Percentiles rank a stretch among this genome's conserved stretches.
Conservation (phyloP, 495 filamentous ascomycete species). For the Penicillium desertorum region DNA sequence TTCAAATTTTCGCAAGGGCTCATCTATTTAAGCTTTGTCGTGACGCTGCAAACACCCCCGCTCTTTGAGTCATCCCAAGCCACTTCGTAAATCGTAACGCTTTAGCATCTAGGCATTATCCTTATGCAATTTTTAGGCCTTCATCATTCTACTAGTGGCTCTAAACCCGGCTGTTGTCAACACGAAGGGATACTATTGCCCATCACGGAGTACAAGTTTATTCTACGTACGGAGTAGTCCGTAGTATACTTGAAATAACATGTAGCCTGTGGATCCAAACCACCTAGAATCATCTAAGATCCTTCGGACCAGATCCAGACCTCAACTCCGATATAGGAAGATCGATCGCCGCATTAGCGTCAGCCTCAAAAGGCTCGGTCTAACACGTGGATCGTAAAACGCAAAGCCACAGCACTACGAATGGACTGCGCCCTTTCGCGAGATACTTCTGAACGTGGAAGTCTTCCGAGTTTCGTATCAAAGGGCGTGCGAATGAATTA, state of each 20-base stretch:
- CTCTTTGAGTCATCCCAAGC: conserved; percentile 20
- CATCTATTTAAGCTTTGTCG: not conserved
- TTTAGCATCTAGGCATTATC: not conserved
- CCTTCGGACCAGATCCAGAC: not conserved
- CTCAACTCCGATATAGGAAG: not conserved
- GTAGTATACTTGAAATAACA: not conserved
- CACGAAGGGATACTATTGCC: not conserved
- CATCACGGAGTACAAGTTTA: not conserved
- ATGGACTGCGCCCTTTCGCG: conserved; percentile 2
- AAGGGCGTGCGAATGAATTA: not conserved
- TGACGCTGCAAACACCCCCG: not conserved
- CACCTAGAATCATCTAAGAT: not conserved
- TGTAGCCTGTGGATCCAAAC: not conserved
- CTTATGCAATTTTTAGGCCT: not conserved
- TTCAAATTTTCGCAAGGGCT: not conserved
- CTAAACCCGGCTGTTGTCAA: not conserved
- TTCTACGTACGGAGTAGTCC: not conserved
- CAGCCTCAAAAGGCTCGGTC: not conserved
- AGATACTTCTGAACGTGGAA: conserved; percentile 2
- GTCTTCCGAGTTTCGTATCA: not conserved
- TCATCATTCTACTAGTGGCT: not conserved
- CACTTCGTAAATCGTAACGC: conserved; percentile 11
- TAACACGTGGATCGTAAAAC: not conserved
- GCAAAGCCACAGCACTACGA: not conserved
- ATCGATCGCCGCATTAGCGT: not conserved